Conservation (phyloP, 768 basidiomycete species). For the Agaricus subrufescens region DNA sequence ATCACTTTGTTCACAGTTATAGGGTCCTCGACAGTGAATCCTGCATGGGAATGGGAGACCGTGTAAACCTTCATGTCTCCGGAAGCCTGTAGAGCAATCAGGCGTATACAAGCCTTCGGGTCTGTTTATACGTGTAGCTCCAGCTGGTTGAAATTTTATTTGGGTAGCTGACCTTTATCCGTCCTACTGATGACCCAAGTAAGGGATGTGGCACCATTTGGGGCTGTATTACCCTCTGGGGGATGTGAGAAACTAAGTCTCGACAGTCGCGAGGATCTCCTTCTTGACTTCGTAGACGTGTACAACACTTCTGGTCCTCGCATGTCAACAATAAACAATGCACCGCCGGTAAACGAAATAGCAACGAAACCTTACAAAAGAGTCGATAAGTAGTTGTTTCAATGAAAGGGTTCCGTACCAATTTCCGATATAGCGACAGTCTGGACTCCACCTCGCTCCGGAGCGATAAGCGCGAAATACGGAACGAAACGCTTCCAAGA, state of each 20-base stretch:
- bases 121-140: slow-evolving; percentile 25
- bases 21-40: slow-evolving; percentile 32
- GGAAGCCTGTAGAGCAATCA: slow-evolving; percentile 56
- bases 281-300: slow-evolving; percentile 34
- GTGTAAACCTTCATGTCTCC: slow-evolving; percentile 61
- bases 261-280: slow-evolving; percentile 28
- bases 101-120: slow-evolving; percentile 43
- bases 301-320: slow-evolving; percentile 68
- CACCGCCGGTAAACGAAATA: slow-evolving; percentile 56
- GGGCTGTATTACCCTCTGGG: slow-evolving; percentile 31
- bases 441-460: slow-evolving; percentile 32
- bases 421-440: slow-evolving; percentile 67
- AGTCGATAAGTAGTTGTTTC: slow-evolving; percentile 1
- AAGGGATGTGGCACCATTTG: slow-evolving; percentile 48
- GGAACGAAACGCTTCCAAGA: slow-evolving; percentile 49
- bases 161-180: slow-evolving; percentile 37
- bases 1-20: slow-evolving; percentile 34
- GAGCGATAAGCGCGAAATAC: slow-evolving; percentile 49
- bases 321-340: slow-evolving; percentile 66
- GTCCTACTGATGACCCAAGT: slow-evolving; percentile 63
- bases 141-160: background rate
- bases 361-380: slow-evolving; percentile 68
- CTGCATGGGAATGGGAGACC: slow-evolving; percentile 30
- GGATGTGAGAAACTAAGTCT: slow-evolving; percentile 26
- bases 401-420: slow-evolving; percentile 39